Conservation (phyloP, 129 eudicot genomes). For the carrot (Daucus carota) region DNA sequence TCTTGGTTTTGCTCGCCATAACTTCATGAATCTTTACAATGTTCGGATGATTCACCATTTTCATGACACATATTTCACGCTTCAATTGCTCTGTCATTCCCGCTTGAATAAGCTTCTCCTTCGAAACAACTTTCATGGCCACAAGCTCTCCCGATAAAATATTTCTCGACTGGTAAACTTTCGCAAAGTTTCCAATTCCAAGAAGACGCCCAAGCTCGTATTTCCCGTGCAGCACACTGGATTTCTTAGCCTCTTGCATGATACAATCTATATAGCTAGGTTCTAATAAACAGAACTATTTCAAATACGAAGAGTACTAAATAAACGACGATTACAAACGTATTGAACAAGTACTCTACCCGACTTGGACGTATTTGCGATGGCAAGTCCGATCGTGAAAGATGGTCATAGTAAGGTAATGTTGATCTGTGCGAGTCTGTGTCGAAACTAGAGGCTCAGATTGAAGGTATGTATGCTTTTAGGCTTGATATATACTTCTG, state of each 20-base stretch:
- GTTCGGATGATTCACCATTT: constrained; percentile 4
- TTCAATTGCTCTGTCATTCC: constrained; percentile 4
- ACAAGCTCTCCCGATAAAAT: not conserved
- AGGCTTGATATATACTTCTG: constrained; percentile 9
- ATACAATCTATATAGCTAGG: not conserved
- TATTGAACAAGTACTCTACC: not conserved
- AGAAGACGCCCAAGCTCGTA: constrained; percentile 7
- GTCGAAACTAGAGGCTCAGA: constrained; percentile 38
- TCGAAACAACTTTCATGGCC: not conserved
- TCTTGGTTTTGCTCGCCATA: constrained; percentile 4
- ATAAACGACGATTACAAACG: not conserved
- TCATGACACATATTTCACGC: constrained; percentile 7
- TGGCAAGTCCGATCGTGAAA: constrained; percentile 7
- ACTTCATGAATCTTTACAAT: constrained; percentile 4
- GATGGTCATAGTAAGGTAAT: not conserved
- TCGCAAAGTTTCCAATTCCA: constrained; percentile 3
- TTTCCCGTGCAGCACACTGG: constrained; percentile 1
- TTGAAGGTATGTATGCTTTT: constrained; percentile 25
- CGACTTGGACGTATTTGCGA: constrained; percentile 6
- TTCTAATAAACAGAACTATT: not conserved
- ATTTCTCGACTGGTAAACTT: not conserved
- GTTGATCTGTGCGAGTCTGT: constrained; percentile 6
- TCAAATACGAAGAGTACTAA: not conserved
- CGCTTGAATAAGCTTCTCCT: constrained; percentile 7
- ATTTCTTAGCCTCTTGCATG: not conserved